These are phyloP conservation scores for Penicillium arizonense DNA, from an alignment of 495 filamentous ascomycete species.

Conservation along the genomic window DNA sequence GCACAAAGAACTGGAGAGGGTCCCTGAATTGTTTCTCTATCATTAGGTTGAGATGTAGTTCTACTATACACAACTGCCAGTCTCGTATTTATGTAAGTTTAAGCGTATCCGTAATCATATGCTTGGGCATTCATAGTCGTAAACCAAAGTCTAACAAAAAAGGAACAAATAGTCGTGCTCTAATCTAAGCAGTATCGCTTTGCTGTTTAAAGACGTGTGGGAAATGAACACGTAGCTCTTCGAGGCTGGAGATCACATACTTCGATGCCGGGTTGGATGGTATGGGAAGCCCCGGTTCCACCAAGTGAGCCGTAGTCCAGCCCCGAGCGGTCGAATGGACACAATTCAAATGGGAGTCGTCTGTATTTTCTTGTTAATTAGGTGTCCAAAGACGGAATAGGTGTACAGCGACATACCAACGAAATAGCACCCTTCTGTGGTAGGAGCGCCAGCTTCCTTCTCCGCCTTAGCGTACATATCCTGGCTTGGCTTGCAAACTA, in stretches of 20 bases:
- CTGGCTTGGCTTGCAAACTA: conserved; percentile 81
- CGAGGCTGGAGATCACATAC: conserved; percentile 66
- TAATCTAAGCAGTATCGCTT: conserved; percentile 8
- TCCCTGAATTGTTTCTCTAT: not conserved
- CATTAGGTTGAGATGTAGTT: not conserved
- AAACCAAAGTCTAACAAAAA: conserved; percentile 5
- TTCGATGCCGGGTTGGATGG: conserved; percentile 61
- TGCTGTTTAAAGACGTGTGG: conserved; percentile 69
- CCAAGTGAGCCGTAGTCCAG: conserved; percentile 78
- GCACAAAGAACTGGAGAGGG: not conserved
- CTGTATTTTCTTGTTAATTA: conserved; percentile 39
- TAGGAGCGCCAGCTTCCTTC: conserved; percentile 59
- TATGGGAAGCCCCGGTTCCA: conserved; percentile 63
- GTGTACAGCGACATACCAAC: conserved; percentile 61
- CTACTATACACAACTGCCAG: not conserved
- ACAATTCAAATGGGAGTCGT: conserved; percentile 80
- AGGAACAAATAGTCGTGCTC: not conserved
- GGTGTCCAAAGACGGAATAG: not conserved
- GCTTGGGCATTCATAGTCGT: conserved; percentile 3
- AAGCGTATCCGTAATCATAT: conserved; percentile 2
- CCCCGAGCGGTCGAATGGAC: conserved; percentile 68
- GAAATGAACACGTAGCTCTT: conserved; percentile 70
- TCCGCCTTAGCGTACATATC: conserved; percentile 83
- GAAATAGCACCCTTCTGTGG: conserved; percentile 70
- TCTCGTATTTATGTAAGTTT: not conserved